phyloP scores from a whole-genome alignment of 2,329 filamentous ascomycete genomes.

The Aplosporella prunicola region DNA sequence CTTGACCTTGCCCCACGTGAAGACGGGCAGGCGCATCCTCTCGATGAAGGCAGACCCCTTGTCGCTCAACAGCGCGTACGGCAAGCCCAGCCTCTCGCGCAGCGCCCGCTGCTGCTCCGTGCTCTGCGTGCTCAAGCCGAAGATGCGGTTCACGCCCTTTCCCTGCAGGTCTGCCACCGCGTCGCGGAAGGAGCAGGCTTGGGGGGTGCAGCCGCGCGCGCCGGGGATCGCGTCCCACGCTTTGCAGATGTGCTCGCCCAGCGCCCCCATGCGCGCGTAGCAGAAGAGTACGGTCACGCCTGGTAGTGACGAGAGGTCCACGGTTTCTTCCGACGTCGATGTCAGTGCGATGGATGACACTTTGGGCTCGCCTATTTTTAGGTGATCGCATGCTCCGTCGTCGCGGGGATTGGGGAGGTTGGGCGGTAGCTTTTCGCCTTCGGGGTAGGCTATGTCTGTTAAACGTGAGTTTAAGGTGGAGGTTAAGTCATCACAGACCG shows the following conservation, averaged over 20 bases:
- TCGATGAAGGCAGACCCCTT: constrained; percentile 26
- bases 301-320: constrained; percentile 26
- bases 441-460: too few relatives aligned
- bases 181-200: constrained; percentile 37
- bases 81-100: constrained; percentile 29
- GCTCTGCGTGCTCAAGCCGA: constrained; percentile 32
- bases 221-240: constrained; percentile 36
- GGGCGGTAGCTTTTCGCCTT: constrained; percentile 24
- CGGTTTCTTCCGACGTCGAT: constrained; percentile 22
- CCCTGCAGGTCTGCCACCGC: constrained; percentile 19
- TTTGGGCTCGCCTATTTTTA: constrained; percentile 16
- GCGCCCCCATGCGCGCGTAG: constrained; percentile 33
- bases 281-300: constrained; percentile 34
- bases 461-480: too few relatives aligned
- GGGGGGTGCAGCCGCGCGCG: constrained; percentile 36
- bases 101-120: constrained; percentile 32
- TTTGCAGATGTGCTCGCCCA: constrained; percentile 31
- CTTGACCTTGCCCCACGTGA: constrained; percentile 30
- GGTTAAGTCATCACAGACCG: too few relatives aligned
- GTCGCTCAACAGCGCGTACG: constrained; percentile 34
- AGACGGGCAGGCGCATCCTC: constrained; percentile 29
- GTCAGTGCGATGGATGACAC: constrained; percentile 24
- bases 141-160: constrained; percentile 26
- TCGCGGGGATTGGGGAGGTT: constrained; percentile 31
- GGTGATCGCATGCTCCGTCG: constrained; percentile 33